Base-by-base conservation (phyloP, 2,329 filamentous ascomycete genomes). In the Zymoseptoria tritici region DNA sequence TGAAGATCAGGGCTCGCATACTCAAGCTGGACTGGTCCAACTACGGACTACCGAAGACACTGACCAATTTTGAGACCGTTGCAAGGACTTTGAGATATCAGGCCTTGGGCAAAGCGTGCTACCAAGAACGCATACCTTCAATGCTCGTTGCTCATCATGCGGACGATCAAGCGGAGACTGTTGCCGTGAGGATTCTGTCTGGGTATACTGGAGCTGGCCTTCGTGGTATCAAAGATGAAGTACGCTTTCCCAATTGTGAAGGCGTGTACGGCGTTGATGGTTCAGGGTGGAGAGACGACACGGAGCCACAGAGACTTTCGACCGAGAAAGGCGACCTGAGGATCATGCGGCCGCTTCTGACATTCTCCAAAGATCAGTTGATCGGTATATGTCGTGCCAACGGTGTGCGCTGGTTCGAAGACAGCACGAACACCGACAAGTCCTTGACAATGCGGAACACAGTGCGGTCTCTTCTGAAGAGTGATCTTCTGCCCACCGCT, bases 121-220 rank as follows among this genome's bases (percentile, higher is more conserved):
- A 74, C 16, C 71, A 76, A 1, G 66, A 76, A 5, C 71, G 76
- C 0, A 82, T 89, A 3, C 75, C 74, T 4, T 83, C 83, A 20
- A 72, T 97, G 1, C 81, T 97, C 49, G 77, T 95, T 26, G 94
- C 87, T 3, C 94, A 99, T 71, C 94, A 99, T 72, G 79, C 83
- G 62, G 92, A 97, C 69, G 94, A 99, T 69, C 90, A 94, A 70
- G 88, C 91, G 58, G 94, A 99, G 76, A 97, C 92, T 0, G 81
- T 95, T 3, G 75, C 97, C 54, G 89, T 91, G 85, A 83, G 94
- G 50, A 74, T 97, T 42, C 74, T 87, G 8, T 78, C 79, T 2
- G 85, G 87, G 0, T 88, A 90, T 67, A 77, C 82, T 2, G 83
- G 83, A n/a, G 77, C 81, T n/a, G 91, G 90, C 0, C 77, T 96